Evolutionary conservation across 177 flowering plant species (phyloP).

Genomic region (Vitis hybrid): DNA sequence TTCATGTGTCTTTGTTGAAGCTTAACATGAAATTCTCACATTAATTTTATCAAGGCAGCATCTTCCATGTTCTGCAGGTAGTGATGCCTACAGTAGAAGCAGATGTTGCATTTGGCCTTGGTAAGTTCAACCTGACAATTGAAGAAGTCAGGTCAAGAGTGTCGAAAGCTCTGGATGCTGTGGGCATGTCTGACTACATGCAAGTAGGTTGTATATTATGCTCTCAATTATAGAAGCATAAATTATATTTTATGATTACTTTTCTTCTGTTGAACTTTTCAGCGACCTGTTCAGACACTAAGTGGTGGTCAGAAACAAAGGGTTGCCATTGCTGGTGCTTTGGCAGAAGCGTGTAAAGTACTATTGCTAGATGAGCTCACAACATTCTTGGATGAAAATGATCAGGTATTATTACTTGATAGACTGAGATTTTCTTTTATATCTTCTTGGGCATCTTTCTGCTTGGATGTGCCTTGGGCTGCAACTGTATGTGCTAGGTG

Average conservation of each 20-base stretch:
- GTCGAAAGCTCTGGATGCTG: conserved; percentile 63
- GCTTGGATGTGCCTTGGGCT: no score
- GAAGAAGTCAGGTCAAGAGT: conserved; percentile 70
- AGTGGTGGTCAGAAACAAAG: conserved; percentile 99
- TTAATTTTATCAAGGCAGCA: neutral
- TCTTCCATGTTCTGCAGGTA: conserved; percentile 50
- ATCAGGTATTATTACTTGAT: conserved; percentile 59
- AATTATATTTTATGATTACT: neutral
- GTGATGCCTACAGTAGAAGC: conserved; percentile 97
- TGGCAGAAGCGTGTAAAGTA: conserved; percentile 88
- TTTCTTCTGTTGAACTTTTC: conserved; percentile 18
- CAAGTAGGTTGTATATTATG: conserved; percentile 38
- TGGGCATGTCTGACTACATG: conserved; percentile 72
- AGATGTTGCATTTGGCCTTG: conserved; percentile 97
- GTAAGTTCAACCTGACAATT: conserved; percentile 55
- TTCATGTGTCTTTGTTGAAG: no score
- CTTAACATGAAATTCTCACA: no score
- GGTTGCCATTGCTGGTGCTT: conserved; percentile 96
- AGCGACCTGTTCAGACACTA: conserved; percentile 95
- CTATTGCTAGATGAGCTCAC: conserved; percentile 92
- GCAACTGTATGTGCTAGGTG: no score
- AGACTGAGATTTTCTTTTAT: neutral
- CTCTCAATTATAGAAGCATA: neutral
- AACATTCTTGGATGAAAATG: conserved; percentile 85
- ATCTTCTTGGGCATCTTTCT: neutral